A percentile compares a stretch with the other conserved stretches of the same genome.
Conservation (phyloP, 768 basidiomycete genomes). For the Royoungia palumana region DNA sequence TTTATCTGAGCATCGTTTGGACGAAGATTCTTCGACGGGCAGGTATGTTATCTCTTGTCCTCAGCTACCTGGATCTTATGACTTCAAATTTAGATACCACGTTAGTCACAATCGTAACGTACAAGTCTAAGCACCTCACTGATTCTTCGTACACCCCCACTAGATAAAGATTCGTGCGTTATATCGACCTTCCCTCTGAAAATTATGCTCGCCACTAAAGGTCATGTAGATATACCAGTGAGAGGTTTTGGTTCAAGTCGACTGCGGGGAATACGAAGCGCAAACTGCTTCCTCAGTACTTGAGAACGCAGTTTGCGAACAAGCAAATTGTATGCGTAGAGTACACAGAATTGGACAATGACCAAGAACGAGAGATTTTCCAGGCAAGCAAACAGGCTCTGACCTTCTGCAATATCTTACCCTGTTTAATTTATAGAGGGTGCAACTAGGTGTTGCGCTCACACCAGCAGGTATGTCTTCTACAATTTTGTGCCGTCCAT, state of each 20-base stretch:
- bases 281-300: conserved; percentile 33
- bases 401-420: neutral
- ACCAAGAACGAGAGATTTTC: conserved; percentile 68
- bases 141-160: neutral
- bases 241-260: conserved; percentile 38
- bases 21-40: conserved; percentile 51
- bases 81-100: conserved; percentile 35
- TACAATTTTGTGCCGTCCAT: neutral
- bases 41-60: conserved; percentile 37
- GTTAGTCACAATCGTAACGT: conserved; percentile 29
- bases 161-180: conserved; percentile 42
- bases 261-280: conserved; percentile 16
- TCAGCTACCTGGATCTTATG: conserved; percentile 3
- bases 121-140: conserved; percentile 3
- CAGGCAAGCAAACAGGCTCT: conserved; percentile 34
- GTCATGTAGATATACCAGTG: conserved; percentile 26
- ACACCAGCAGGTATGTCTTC: conserved; percentile 42
- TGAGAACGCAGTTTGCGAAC: conserved; percentile 38
- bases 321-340: conserved; percentile 52
- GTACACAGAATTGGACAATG: conserved; percentile 44
- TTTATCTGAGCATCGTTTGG: neutral
- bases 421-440: conserved; percentile 35
- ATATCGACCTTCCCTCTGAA: neutral
- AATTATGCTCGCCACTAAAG: neutral
- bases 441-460: conserved; percentile 50